These are phyloP conservation scores for Tetrapisispora phaffii DNA, from an alignment of 805 yeast species.

Conservation along the genomic window DNA sequence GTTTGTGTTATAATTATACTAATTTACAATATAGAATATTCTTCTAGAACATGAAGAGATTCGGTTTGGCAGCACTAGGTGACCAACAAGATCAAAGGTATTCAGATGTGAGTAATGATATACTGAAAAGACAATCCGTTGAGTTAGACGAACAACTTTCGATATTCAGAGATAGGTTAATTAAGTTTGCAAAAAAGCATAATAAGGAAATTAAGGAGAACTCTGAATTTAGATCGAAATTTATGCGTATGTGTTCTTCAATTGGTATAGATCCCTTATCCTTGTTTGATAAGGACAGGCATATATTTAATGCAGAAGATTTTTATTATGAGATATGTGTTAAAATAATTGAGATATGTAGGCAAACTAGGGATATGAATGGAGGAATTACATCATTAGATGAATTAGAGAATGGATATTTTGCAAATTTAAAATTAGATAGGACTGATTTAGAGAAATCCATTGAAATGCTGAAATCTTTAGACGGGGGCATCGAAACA, in stretches of 20 bases:
- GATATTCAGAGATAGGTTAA: constrained; percentile 66
- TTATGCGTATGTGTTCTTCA: constrained; percentile 63
- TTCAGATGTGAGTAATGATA: constrained; percentile 11
- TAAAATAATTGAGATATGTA: constrained; percentile 66
- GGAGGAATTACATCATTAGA: constrained; percentile 72
- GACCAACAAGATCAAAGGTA: constrained; percentile 9
- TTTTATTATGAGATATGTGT: constrained; percentile 61
- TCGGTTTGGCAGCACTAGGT: constrained; percentile 41
- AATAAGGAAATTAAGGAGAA: constrained; percentile 55
- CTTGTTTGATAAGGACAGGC: constrained; percentile 28
- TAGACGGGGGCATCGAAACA: constrained; percentile 67
- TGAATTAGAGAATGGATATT: constrained; percentile 33
- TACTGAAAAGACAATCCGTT: constrained; percentile 42
- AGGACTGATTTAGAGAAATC: constrained; percentile 50
- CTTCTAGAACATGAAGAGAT: constrained; percentile 28
- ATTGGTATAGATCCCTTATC: constrained; percentile 77
- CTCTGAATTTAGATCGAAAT: constrained; percentile 56
- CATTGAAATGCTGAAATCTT: constrained; percentile 38
- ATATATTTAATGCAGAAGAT: constrained; percentile 34
- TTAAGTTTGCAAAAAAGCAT: constrained; percentile 67
- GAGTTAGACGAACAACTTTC: constrained; percentile 61
- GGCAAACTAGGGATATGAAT: constrained; percentile 56
- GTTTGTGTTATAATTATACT: no score
- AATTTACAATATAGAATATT: neutral
- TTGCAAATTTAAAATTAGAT: constrained; percentile 26